Percentiles rank a stretch among this genome's conserved stretches.
phyloP scores from a whole-genome alignment of 495 filamentous ascomycete species.

The Xylaria grammica region DNA sequence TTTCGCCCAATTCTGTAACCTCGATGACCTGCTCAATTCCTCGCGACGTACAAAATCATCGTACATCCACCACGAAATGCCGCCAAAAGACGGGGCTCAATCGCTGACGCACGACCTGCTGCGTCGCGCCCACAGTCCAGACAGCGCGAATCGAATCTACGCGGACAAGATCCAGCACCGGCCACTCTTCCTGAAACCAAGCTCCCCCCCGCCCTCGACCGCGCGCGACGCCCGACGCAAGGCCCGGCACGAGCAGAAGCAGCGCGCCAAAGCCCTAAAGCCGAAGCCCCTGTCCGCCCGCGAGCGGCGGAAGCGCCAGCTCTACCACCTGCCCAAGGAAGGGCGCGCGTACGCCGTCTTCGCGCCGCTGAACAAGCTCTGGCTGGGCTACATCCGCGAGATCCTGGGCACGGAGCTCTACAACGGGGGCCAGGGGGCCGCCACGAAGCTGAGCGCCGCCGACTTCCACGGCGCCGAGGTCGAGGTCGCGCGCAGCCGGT shows the following conservation, averaged over 20 bases:
- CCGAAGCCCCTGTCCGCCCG: conserved; percentile 80
- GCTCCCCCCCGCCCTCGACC: conserved; percentile 61
- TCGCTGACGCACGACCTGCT: conserved; percentile 71
- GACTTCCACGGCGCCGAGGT: conserved; percentile 90
- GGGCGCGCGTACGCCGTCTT: conserved; percentile 78
- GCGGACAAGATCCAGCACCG: conserved; percentile 81
- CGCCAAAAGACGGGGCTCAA: conserved; percentile 28
- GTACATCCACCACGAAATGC: not conserved
- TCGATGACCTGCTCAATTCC: no score
- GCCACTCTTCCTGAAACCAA: conserved; percentile 78
- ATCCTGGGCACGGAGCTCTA: conserved; percentile 61
- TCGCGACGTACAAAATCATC: no score
- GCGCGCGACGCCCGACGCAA: conserved; percentile 70
- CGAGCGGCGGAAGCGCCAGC: conserved; percentile 71
- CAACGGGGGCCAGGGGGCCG: conserved; percentile 47
- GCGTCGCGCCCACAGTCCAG: conserved; percentile 72
- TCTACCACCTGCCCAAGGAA: conserved; percentile 74
- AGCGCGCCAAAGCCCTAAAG: conserved; percentile 63
- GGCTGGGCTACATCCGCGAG: conserved; percentile 83
- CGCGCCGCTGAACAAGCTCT: conserved; percentile 74
- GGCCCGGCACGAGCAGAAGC: conserved; percentile 58
- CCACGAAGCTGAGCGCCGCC: conserved; percentile 75
- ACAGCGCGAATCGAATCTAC: conserved; percentile 71
- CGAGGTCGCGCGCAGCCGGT: conserved; percentile 81
- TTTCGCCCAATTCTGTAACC: no score